Conservation (phyloP, 129 eudicot species). For the Calendula officinalis region DNA sequence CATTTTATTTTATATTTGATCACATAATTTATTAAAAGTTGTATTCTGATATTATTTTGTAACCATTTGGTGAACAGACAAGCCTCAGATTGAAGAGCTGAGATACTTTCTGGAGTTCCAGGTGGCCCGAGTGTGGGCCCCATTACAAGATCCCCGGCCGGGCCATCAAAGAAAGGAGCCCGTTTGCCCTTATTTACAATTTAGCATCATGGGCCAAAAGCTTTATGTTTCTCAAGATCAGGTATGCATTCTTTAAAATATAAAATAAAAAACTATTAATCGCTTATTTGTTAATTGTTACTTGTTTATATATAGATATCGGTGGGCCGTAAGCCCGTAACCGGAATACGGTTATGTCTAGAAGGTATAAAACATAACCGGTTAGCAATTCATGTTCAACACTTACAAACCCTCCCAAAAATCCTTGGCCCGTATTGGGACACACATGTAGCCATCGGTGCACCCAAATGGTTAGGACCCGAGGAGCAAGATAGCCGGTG, state of each 20-base stretch:
- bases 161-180: constrained; percentile 77
- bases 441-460: constrained; percentile 67
- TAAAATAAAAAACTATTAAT: no score
- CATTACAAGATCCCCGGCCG: constrained; percentile 48
- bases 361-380: constrained; percentile 67
- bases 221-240: constrained; percentile 72
- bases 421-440: constrained; percentile 74
- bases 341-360: constrained; percentile 56
- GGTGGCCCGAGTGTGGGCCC: constrained; percentile 68
- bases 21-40: not conserved
- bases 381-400: constrained; percentile 54
- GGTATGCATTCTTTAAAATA: constrained; percentile 29
- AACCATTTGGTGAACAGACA: constrained; percentile 42
- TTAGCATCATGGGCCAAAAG: constrained; percentile 79
- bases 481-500: constrained; percentile 82
- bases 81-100: constrained; percentile 72
- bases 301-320: constrained; percentile 40
- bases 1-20: not conserved
- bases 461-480: constrained; percentile 79
- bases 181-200: constrained; percentile 68
- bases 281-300: not conserved
- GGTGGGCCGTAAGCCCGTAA: constrained; percentile 72
- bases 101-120: constrained; percentile 73
- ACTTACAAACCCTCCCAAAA: constrained; percentile 61
- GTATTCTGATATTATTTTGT: constrained; percentile 7